Evolutionary conservation across 768 basidiomycete genomes (phyloP).

Genomic region (Clathrus columnatus): DNA sequence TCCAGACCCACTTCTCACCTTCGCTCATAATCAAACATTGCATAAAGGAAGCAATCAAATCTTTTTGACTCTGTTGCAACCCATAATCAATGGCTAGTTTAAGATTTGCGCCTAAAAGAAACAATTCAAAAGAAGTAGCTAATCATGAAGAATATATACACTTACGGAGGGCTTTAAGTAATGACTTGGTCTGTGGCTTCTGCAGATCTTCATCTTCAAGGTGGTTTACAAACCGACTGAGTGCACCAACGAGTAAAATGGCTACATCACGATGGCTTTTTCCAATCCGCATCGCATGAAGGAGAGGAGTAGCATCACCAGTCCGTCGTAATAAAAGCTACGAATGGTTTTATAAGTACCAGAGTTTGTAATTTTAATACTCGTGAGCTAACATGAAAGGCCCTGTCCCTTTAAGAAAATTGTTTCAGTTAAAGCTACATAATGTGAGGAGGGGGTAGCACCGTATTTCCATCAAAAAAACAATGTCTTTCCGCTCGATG

Average conservation of each 20-base stretch:
- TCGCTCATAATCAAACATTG: slow-evolving; percentile 96
- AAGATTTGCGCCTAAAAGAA: slow-evolving; percentile 59
- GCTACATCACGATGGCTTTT: slow-evolving; percentile 72
- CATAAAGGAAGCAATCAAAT: slow-evolving; percentile 85
- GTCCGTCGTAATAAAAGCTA: slow-evolving; percentile 77
- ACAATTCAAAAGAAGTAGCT: not conserved
- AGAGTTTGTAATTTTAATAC: slow-evolving; percentile 20
- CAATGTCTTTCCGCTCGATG: slow-evolving; percentile 75
- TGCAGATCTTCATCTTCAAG: slow-evolving; percentile 72
- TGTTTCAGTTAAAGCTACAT: not conserved
- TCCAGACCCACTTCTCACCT: slow-evolving; percentile 82
- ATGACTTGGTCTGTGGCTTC: slow-evolving; percentile 52
- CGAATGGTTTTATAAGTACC: not conserved
- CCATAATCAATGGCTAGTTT: slow-evolving; percentile 91
- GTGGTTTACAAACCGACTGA: slow-evolving; percentile 87
- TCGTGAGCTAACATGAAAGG: slow-evolving; percentile 73
- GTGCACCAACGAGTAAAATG: slow-evolving; percentile 79
- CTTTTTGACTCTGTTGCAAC: slow-evolving; percentile 68
- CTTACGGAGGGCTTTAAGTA: slow-evolving; percentile 74
- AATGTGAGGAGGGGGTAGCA: not conserved
- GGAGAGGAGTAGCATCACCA: slow-evolving; percentile 78
- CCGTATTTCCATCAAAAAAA: slow-evolving; percentile 70
- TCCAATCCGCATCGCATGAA: slow-evolving; percentile 84
- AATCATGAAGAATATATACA: slow-evolving; percentile 4
- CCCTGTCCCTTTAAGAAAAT: slow-evolving; percentile 42